Conservation (phyloP, 1,284 basidiomycete species). For the Malassezia sp. region DNA sequence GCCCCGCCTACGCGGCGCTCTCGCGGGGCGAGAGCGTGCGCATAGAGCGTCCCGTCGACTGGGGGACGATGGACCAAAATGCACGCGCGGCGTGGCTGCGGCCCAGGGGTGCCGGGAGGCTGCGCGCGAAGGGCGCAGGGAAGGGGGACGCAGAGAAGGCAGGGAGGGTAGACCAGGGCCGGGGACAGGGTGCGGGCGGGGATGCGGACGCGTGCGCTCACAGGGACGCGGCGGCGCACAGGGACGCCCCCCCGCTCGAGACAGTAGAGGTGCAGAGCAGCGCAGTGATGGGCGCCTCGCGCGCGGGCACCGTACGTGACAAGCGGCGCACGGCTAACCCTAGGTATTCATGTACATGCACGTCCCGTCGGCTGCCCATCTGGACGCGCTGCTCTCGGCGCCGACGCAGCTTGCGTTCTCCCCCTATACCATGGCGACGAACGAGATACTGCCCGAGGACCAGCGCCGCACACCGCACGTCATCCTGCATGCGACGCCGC, state of each 20-base stretch:
- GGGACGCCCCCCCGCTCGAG: constrained; percentile 19
- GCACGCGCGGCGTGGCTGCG: constrained; percentile 23
- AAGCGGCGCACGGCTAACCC: too few relatives aligned
- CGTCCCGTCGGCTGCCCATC: constrained; percentile 58
- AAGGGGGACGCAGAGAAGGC: neutral
- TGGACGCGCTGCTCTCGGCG: constrained; percentile 53
- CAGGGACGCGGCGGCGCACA: too few relatives aligned
- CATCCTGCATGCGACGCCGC: constrained; percentile 33
- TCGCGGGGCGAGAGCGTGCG: constrained; percentile 48
- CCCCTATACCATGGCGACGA: constrained; percentile 41
- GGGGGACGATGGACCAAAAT: constrained; percentile 19
- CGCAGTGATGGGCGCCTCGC: constrained; percentile 54
- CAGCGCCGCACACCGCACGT: constrained; percentile 51
- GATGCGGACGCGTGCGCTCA: too few relatives aligned
- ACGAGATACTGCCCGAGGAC: constrained; percentile 25
- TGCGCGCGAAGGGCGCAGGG: constrained; percentile 26
- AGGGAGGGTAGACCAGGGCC: constrained; percentile 28
- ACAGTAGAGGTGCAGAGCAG: constrained; percentile 19
- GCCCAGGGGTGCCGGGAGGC: too few relatives aligned
- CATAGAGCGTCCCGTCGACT: constrained; percentile 43
- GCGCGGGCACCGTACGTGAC: constrained; percentile 59
- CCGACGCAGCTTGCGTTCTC: constrained; percentile 49
- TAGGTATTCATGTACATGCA: constrained; percentile 50
- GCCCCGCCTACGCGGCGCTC: constrained; percentile 50
- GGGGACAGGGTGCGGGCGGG: constrained; percentile 43